These are phyloP conservation scores for Paspalum notatum DNA, from an alignment of 176 grass and related monocot genomes.

Conservation along the genomic window DNA sequence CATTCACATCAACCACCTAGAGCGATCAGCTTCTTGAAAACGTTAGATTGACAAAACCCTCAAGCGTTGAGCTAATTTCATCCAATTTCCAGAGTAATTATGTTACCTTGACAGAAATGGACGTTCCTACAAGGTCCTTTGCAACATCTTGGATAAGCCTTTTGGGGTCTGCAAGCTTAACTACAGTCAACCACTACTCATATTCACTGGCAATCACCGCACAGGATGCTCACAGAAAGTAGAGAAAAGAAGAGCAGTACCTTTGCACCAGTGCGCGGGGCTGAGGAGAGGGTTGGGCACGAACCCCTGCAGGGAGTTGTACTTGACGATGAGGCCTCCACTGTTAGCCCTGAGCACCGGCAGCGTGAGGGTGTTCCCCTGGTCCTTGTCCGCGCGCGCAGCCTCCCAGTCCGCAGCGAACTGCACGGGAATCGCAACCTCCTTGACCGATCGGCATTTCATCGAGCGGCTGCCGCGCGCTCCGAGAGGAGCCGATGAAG, in stretches of 20 bases:
- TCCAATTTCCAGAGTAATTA: neutral
- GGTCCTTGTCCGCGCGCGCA: slow-evolving; percentile 57
- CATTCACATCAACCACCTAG: slow-evolving; percentile 70
- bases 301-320: slow-evolving; percentile 81
- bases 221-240: neutral
- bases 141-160: slow-evolving; percentile 80
- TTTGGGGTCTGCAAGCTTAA: slow-evolving; percentile 60
- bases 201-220: neutral
- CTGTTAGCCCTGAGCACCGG: slow-evolving; percentile 69
- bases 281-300: slow-evolving; percentile 88
- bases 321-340: slow-evolving; percentile 73
- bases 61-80: neutral
- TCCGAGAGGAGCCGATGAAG: neutral
- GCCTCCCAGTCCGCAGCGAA: slow-evolving; percentile 71
- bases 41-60: neutral
- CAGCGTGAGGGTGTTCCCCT: slow-evolving; percentile 52
- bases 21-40: slow-evolving; percentile 23
- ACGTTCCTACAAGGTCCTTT: slow-evolving; percentile 76
- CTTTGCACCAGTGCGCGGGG: slow-evolving; percentile 77
- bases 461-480: slow-evolving; percentile 28
- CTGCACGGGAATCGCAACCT: slow-evolving; percentile 15
- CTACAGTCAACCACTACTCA: slow-evolving; percentile 12
- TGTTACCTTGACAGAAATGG: slow-evolving; percentile 87
- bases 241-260: slow-evolving; percentile 2
- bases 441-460: slow-evolving; percentile 30